These are phyloP conservation scores for Didymella exigua DNA, from an alignment of 2,329 filamentous ascomycete species.

Conservation along the genomic window DNA sequence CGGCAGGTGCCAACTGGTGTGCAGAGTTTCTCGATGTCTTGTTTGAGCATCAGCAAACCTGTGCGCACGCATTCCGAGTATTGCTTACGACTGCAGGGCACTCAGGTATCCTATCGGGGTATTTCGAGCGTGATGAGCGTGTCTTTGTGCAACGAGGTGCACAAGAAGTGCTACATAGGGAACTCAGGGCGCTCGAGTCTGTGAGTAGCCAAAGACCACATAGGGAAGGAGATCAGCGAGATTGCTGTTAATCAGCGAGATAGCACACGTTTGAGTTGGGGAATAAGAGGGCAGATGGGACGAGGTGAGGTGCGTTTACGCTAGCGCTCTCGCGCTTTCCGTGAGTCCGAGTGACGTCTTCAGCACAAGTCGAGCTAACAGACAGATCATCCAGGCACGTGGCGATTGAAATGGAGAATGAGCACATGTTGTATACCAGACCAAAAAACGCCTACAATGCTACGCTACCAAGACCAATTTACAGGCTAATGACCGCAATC, in stretches of 20 bases:
- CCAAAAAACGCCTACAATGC: slow-evolving; percentile 9
- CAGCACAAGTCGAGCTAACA: too few relatives aligned
- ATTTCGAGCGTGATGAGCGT: background rate
- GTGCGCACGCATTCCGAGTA: background rate
- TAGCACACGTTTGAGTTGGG: too few relatives aligned
- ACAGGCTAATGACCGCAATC: slow-evolving; percentile 35
- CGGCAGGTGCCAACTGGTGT: background rate
- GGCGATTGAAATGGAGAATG: too few relatives aligned
- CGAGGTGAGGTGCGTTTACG: background rate
- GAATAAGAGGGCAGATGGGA: background rate
- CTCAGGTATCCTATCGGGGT: background rate
- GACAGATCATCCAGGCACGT: too few relatives aligned
- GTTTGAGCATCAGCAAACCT: background rate
- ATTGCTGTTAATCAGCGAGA: background rate
- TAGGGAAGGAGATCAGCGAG: too few relatives aligned
- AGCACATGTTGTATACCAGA: background rate
- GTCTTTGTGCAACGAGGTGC: background rate
- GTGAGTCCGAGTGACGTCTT: background rate
- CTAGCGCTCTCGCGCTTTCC: background rate
- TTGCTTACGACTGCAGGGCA: background rate
- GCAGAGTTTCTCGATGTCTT: background rate
- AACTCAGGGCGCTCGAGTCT: too few relatives aligned
- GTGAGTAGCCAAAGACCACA: too few relatives aligned
- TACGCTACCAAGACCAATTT: background rate
- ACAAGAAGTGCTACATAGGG: background rate